Evolutionary conservation across 108 stramenopile genomes (phyloP), one percentile per base, ranked within the genome.

Genomic region (Skeletonema marinoi): DNA sequence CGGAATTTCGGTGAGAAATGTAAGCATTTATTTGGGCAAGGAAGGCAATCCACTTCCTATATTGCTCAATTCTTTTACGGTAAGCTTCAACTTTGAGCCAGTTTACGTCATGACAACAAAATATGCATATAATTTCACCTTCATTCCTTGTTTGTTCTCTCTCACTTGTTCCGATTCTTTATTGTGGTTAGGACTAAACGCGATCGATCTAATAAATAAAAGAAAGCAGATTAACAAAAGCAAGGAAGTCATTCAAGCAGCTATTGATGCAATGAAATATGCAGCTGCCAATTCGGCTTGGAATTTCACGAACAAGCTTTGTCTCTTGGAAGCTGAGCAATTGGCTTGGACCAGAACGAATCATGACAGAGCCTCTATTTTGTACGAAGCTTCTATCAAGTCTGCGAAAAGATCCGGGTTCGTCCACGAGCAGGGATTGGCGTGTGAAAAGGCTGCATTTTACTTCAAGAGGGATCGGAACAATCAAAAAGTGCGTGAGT

Each of bases 251-350:
- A 1, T 35, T 35, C 35, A 6, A 4, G 35, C 6, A 35, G 35
- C 35, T 35, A 6, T 35, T 2, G 11, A 8, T 17, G 25, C 58
- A 14, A 21, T 77, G 17, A 25, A n/a, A 30, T 7, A 13, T 4
- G 69, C 63, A 9, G 64, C 63, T 2, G 11, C 38, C 33, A 36
- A 48, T 36, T 78, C 77, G 6, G 31, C 29, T 2, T 70, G 51
- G 70, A 78, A 78, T 19, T 78, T 70, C 38, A n/a, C 42, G 54
- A 70, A 70, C 29, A 78, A 80, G 59, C 54, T 70, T 17, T 17
- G 32, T 25, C 13, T 19, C 11, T 19, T 50, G 12, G 41, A 56
- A 29, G 79, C 72, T 1, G 79, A 80, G 25, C 5, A 42, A 21
- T 10, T 31, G 32, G 74, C 79, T 10, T 3, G 65, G 0, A 25